Evolutionary conservation across 2,329 filamentous ascomycete genomes (phyloP), one percentile per base, ranked within the genome.

Genomic region (Fusarium papillatum): DNA sequence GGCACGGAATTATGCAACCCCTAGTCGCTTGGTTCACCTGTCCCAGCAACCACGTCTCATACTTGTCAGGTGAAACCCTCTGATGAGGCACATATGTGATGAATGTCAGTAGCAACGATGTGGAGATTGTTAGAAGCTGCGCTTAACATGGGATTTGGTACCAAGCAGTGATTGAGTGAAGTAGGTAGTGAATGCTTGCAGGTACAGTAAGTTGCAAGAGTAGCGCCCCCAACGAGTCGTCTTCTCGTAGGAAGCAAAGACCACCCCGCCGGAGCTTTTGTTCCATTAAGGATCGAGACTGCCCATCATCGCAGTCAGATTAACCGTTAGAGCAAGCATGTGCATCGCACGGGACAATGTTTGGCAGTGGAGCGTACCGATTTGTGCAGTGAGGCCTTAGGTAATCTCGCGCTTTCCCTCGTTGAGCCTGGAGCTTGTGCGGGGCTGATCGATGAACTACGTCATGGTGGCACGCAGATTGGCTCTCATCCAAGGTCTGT

Each of bases 391-490:
- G 13, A 9, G 1, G 14, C 14, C 34, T 63, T 78, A 72, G 64
- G 75, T 72, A 72, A 76, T 68, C 38, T 8, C 19, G 22, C 64
- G n/a, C 68, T 43, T 73, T 59, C 29, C 74, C 64, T n/a, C 61
- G 74, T 79, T 68, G 67, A 68, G 77, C 50, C 74, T 70, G 73
- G 26, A 79, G 78, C 78, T 79, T 70, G 60, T 69, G 74, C 65
- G 74, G 71, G 74, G 76, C 76, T 63, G 57, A 24, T 53, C 34
- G 70, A 69, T 36, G 68, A 70, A 29, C 22, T 76, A 80, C 78
- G 78, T 80, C 78, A 80, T 80, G 71, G 68, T 77, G 72, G 73
- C 75, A 69, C 66, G n/a, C 34, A 31, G 59, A 53, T 75, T 64
- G 66, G 68, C 66, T 68, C 63, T 66, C 24, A 60, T 76, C 64